These are phyloP conservation scores for Ganoderma meredithae DNA, from an alignment of 1,284 basidiomycete genomes.

Conservation along the genomic window DNA sequence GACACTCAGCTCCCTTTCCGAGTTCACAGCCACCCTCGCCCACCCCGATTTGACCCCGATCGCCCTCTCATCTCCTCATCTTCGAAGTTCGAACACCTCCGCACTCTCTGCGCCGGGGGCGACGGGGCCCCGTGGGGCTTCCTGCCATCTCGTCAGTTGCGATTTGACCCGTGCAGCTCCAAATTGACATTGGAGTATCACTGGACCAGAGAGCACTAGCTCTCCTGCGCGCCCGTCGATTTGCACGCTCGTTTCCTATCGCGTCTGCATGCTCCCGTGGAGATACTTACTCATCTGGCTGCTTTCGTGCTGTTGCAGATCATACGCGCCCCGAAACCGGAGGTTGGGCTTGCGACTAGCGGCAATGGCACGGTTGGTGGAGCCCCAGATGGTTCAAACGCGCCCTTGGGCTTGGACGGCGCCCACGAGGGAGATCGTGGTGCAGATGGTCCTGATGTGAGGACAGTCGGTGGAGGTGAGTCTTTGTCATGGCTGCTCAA, in stretches of 20 bases:
- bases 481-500: not conserved
- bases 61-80: not conserved
- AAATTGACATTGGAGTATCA: too few species aligned
- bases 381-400: too few species aligned
- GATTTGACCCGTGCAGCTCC: not conserved
- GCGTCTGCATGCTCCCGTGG: slow-evolving; percentile 12
- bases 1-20: slow-evolving; percentile 8
- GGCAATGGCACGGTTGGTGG: not conserved
- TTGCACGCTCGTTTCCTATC: slow-evolving; percentile 23
- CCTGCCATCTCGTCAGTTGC: not conserved
- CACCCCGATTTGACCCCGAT: not conserved
- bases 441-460: not conserved
- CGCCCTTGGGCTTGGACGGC: not conserved
- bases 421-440: not conserved
- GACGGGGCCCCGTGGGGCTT: not conserved
- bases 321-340: slow-evolving; percentile 1
- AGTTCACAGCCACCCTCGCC: not conserved
- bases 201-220: too few species aligned
- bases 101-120: not conserved
- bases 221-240: not conserved
- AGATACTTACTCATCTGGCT: slow-evolving; percentile 16
- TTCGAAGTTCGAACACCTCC: not conserved
- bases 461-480: not conserved
- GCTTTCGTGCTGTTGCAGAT: slow-evolving; percentile 24
- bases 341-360: not conserved